phyloP scores from a whole-genome alignment of 768 basidiomycete species.

The Tephrocybe sp. region DNA sequence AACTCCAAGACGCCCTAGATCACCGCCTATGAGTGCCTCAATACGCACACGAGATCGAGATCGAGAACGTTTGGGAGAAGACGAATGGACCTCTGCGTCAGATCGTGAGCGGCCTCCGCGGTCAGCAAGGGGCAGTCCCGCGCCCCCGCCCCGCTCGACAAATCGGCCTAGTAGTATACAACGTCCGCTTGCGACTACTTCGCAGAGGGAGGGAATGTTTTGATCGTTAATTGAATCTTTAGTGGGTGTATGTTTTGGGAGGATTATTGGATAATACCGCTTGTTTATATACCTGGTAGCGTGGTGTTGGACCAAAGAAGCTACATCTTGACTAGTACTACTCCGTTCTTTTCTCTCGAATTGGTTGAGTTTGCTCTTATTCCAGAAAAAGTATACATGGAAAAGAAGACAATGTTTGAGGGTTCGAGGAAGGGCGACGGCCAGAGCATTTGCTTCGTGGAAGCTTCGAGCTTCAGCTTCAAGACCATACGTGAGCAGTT shows the following conservation, averaged over 20 bases:
- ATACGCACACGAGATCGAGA: conserved; percentile 17
- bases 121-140: conserved; percentile 40
- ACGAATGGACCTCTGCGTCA: conserved; percentile 9
- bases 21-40: conserved; percentile 29
- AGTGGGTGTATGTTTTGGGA: not conserved
- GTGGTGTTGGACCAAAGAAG: not conserved
- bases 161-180: conserved; percentile 64
- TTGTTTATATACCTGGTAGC: not conserved
- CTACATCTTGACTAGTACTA: too few relatives aligned
- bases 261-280: not conserved
- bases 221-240: not conserved
- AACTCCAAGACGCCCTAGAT: conserved; percentile 29
- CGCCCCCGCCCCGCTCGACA: conserved; percentile 63
- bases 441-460: too few relatives aligned
- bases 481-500: too few relatives aligned
- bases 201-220: conserved; percentile 38
- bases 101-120: conserved; percentile 29
- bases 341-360: too few relatives aligned
- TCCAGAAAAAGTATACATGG: too few relatives aligned
- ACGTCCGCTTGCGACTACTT: conserved; percentile 51
- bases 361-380: too few relatives aligned
- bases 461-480: too few relatives aligned
- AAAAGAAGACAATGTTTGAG: too few relatives aligned
- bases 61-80: conserved; percentile 21
- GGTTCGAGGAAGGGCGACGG: too few relatives aligned